A percentile compares a stretch with the other conserved stretches of the same genome.
These are phyloP conservation scores for Heteromeles arbutifolia DNA, from an alignment of 306 rosid genomes.

Conservation along the genomic window DNA sequence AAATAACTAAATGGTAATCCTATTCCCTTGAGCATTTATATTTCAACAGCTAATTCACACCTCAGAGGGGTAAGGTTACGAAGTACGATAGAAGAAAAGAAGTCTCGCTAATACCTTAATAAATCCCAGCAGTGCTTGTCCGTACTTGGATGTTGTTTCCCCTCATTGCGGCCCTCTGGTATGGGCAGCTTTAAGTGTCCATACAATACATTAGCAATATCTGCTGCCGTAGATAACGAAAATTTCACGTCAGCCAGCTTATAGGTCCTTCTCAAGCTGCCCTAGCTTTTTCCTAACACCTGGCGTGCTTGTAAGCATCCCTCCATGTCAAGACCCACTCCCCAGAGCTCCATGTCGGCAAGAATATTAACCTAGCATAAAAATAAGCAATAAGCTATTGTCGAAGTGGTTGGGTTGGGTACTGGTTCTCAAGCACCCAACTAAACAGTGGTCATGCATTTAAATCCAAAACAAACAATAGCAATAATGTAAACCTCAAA, in stretches of 20 bases:
- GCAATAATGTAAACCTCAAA: neutral
- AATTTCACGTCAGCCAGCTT: constrained; percentile 73
- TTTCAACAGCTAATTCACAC: neutral
- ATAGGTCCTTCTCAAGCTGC: constrained; percentile 81
- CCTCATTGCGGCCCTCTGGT: constrained; percentile 67
- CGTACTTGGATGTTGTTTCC: constrained; percentile 89
- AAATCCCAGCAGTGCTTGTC: constrained; percentile 85
- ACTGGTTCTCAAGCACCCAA: neutral
- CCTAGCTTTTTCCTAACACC: constrained; percentile 66
- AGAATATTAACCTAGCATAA: constrained; percentile 67
- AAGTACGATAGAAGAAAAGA: constrained; percentile 6
- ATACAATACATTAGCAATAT: constrained; percentile 70
- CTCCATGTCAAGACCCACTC: constrained; percentile 93
- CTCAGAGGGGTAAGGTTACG: neutral
- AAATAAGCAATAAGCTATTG: constrained; percentile 16
- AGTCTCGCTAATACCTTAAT: constrained; percentile 45
- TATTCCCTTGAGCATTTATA: neutral
- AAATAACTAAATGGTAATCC: neutral
- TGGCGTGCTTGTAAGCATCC: constrained; percentile 81
- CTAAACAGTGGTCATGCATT: neutral
- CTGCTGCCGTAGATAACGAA: constrained; percentile 77
- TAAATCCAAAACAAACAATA: neutral
- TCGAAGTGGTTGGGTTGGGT: constrained; percentile 5
- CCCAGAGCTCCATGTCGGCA: constrained; percentile 97
- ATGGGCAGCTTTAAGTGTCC: constrained; percentile 76